Evolutionary conservation across 495 filamentous ascomycete genomes (phyloP), one percentile per base, ranked within the genome.

Genomic region (Hamigera avellanea): DNA sequence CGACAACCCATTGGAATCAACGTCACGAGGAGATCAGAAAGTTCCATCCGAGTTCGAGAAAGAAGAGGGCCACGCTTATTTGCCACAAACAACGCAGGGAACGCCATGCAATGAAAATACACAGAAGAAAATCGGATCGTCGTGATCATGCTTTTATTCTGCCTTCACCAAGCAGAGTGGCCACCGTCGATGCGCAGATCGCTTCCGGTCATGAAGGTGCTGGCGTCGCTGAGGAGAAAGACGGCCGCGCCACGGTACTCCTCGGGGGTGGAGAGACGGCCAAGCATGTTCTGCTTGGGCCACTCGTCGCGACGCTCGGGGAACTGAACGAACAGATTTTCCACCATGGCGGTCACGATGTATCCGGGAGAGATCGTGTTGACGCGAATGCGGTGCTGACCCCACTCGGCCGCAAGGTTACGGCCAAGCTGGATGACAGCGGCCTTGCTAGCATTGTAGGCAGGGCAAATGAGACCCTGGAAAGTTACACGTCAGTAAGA

Each of bases 351-450:
- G n/a, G 87, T 94, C 35, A 91, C 76, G 45, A 95, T 95, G 54
- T 96, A 96, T 21, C 89, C 89, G 0, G 89, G 89, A 10, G 85
- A 93, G 48, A 95, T 79, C 27, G 87, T 93, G 64, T 96, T 96
- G 42, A 95, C 87, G 2, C 89, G 82, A 56, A 96, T 95, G 35
- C 80, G 81, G 56, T 89, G 72, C 43, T 60, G 54, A 17, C 89
- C 89, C 89, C 89, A 89, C 56, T 93, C 85, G 19, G 74, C 56
- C 5, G 87, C 89, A n/a, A 95, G 71, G 57, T 86, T 89, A 48
- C 82, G 79, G 6, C 66, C 78, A 3, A 95, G 76, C 50, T 94
- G 87, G 56, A 93, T 49, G 4, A 95, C 84, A 9, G 73, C 87
- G 3, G 85, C 85, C 58, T 95, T 95, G 52, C 80, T 86, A 34